A percentile compares a stretch with the other conserved stretches of the same genome.
These are phyloP conservation scores for Sporisorium sorghi DNA, from an alignment of 1,284 basidiomycete genomes.

Conservation along the genomic window DNA sequence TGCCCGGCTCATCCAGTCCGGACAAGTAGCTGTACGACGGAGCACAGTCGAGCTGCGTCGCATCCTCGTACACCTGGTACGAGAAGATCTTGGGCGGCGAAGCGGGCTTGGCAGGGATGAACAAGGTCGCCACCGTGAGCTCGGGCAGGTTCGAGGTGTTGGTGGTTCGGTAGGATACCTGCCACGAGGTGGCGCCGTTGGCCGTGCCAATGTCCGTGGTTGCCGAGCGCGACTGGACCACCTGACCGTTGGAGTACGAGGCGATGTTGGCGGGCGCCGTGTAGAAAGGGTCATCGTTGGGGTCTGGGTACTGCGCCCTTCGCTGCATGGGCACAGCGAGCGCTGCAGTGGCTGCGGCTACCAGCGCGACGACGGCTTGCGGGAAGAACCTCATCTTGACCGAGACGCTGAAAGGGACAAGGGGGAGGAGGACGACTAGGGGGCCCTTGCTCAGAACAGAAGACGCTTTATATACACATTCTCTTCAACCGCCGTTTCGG, in stretches of 20 bases:
- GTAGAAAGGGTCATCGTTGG: constrained; percentile 57
- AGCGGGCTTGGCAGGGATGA: constrained; percentile 47
- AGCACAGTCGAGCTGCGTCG: constrained; percentile 49
- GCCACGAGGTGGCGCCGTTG: constrained; percentile 44
- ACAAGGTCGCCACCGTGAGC: constrained; percentile 52
- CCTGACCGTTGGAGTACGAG: constrained; percentile 43
- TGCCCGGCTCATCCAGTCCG: constrained; percentile 28
- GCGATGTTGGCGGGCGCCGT: constrained; percentile 27
- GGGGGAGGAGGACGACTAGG: not conserved
- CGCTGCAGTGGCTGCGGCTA: constrained; percentile 15
- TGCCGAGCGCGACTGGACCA: constrained; percentile 41
- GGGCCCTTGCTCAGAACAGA: too few relatives aligned
- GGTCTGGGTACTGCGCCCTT: constrained; percentile 28
- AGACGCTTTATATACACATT: not conserved
- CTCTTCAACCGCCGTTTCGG: not conserved
- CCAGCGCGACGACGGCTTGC: constrained; percentile 17
- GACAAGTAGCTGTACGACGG: constrained; percentile 44
- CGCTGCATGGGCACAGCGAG: constrained; percentile 24
- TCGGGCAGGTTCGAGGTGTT: constrained; percentile 26
- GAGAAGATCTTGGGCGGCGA: constrained; percentile 54
- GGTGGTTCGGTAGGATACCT: constrained; percentile 56
- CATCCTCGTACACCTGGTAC: constrained; percentile 53
- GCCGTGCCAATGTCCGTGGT: constrained; percentile 33
- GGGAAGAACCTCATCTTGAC: constrained; percentile 23
- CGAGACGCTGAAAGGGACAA: not conserved